Base-by-base conservation (phyloP, 495 filamentous ascomycete genomes). In the Polyplosphaeria fusca region DNA sequence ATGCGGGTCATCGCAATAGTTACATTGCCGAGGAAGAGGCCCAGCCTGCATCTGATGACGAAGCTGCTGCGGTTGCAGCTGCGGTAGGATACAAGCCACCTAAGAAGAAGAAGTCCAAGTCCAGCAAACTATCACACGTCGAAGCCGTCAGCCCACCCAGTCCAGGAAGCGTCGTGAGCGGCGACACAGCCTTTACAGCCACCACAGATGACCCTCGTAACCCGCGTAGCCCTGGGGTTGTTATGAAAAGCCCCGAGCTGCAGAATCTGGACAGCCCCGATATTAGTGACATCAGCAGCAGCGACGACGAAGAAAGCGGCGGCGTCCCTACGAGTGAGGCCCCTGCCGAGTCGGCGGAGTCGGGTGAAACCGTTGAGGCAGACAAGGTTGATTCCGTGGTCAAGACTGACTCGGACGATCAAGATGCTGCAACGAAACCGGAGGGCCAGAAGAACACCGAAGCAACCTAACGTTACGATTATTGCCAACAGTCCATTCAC, bases 211-310 rank as follows among this genome's bases (percentile, higher is more conserved):
- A 58, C 47, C 30, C 49, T 9, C 25, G 42, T 20, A 64, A 52
- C 35, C 30, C 49, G 12, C 25, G 42, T 20, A 64, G 56, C 35
- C 52, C 57, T 13, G 64, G 61, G 2, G 58, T 67, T 25, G 58
- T 72, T 12, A 66, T 72, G 68, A 70, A 70, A 51, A 72, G 69
- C 40, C 69, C 69, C 2, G 58, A 63, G 2, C 44, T 65, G 5
- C 50, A 51, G 42, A 60, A 70, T 46, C 35, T 70, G 19, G 68
- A 71, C 23, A 71, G 69, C 42, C 66, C 66, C 7, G 47, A 61
- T 11, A 51, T 61, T 35, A 70, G 64, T 43, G 67, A 70, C 37
- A 24, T 40, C 3, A 63, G 57, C 47, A 67, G 67, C 39, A 65
- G 64, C 41, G 64, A 63, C 2, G 53, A 62, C 1, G 60, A 65